Evolutionary conservation across 768 basidiomycete genomes (phyloP), one percentile per base, ranked within the genome.

Genomic region (Suillus fuscotomentosus): DNA sequence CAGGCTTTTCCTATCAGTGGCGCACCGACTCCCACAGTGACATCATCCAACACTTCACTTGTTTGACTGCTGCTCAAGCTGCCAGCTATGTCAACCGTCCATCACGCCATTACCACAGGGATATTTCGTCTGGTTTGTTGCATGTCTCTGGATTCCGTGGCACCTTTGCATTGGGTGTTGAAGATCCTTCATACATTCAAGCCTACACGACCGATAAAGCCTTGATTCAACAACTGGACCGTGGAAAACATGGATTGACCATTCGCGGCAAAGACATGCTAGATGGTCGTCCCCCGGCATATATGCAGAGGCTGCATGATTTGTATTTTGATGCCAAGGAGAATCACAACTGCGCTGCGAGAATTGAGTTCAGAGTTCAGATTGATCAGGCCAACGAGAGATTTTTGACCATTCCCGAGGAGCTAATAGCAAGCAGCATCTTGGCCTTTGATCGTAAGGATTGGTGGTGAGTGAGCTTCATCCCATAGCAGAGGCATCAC

Each of bases 201-300:
- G 22, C 74, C 14, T 80, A 80, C 57, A 62, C 64, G 0, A 80
- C 77, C 0, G 78, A 79, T 65, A 80, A 80, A 63, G 41, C 76
- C 0, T 22, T 73, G 24, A 75, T 70, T 0, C 73, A 74, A 41
- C 63, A 64, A 17, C 63, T 61, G 14, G 70, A 74, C 2, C 60
- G 66, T 0, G 39, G 60, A 17, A 63, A 66, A 15, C 66, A 70
- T 43, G 73, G 72, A 0, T 76, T 76, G 45, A 68, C 62, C n/a
- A 59, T 76, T 3, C 69, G 64, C 0, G 62, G 64, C 11, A 24
- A 38, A 0, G 66, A 73, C 0, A 64, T 71, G 5, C 42, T 78
- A 34, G 47, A 64, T 1, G 65, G 61, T 0, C 66, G 65, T 14
- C 64, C 61, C 0, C 24, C 50, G 0, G 5, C 10, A 2, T 76